Conservation (phyloP, 495 filamentous ascomycete species). For the Aspergillus olivimuriae region DNA sequence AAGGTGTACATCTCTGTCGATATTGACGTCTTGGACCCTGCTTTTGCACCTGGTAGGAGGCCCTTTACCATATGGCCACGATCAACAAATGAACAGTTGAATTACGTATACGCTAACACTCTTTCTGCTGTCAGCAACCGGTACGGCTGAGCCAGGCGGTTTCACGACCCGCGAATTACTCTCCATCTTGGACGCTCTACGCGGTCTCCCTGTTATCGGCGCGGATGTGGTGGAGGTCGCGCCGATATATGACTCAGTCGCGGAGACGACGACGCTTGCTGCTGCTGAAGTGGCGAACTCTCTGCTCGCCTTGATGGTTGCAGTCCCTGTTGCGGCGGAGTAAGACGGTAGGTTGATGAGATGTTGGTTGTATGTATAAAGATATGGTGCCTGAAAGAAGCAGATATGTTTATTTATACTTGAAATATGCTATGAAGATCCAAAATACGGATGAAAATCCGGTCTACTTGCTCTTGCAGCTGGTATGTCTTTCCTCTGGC, state of each 20-base stretch:
- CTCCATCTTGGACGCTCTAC: constrained; percentile 40
- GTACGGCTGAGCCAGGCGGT: constrained; percentile 47
- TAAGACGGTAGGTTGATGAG: neutral
- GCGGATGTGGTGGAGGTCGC: constrained; percentile 50
- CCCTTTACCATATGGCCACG: neutral
- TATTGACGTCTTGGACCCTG: constrained; percentile 50
- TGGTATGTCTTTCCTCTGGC: too few species aligned
- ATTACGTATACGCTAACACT: neutral
- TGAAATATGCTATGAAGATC: too few species aligned
- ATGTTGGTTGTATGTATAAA: too few species aligned
- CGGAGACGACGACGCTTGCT: constrained; percentile 41
- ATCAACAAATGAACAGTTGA: too few species aligned
- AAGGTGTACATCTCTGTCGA: constrained; percentile 37
- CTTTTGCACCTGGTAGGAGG: constrained; percentile 42
- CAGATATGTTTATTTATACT: too few species aligned
- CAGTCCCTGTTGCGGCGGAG: constrained; percentile 4
- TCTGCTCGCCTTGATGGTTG: constrained; percentile 13
- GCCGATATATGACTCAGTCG: constrained; percentile 44
- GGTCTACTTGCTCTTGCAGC: too few species aligned
- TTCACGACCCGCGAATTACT: constrained; percentile 48
- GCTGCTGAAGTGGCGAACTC: constrained; percentile 42
- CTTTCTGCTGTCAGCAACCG: constrained; percentile 30
- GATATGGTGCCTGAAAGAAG: too few species aligned
- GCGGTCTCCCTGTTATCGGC: constrained; percentile 40
- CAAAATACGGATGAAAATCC: too few species aligned